Evolutionary conservation across 2,329 filamentous ascomycete species (phyloP), one percentile per base, ranked within the genome.

Genomic region (Venturia oleaginea): DNA sequence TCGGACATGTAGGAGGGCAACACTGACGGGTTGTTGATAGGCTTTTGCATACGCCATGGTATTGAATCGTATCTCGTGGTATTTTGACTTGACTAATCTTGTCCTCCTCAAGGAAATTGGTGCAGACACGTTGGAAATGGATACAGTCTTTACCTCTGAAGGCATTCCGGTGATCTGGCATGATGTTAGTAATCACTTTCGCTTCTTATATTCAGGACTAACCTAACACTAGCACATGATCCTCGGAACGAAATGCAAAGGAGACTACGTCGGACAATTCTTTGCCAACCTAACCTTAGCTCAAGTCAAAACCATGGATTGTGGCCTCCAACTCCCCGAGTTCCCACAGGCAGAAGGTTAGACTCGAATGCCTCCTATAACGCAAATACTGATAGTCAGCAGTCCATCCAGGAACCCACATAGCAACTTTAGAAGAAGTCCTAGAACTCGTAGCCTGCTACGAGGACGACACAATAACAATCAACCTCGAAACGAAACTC

Each of bases 401-500:
- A 60, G 57, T 42, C 32, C 63, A 65, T 46, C 68, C 68, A 54
- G 65, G 68, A 7, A 70, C 69, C 24, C 66, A 66, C 43, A 70
- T 70, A 51, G 63, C 67, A 43, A 70, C 69, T 19, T 65, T 71
- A 1, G 67, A 68, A 51, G 67, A 71, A 48, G 68, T 71, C 11
- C 65, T 70, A 10, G 66, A 70, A 22, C 61, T 71, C 2, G 61
- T 71, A 24, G 65, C 69, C 38, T 71, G 69, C 62, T 71, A 71
- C 55, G 68, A 67, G 19, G 69, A 70, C 63, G 54, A 63, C 27
- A 65, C 64, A 11, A 64, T 70, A 11, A 62, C 66, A 34, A 66
- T 70, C 64, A 71, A 69, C 63, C 63, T 71, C 54, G 69, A 71
- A 65, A 70, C 69, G 13, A 70, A 70, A 65, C 38, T 71, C 34